Base-by-base conservation (phyloP, 192 early-diverging fungal species). In the Allomyces javanicus region DNA sequence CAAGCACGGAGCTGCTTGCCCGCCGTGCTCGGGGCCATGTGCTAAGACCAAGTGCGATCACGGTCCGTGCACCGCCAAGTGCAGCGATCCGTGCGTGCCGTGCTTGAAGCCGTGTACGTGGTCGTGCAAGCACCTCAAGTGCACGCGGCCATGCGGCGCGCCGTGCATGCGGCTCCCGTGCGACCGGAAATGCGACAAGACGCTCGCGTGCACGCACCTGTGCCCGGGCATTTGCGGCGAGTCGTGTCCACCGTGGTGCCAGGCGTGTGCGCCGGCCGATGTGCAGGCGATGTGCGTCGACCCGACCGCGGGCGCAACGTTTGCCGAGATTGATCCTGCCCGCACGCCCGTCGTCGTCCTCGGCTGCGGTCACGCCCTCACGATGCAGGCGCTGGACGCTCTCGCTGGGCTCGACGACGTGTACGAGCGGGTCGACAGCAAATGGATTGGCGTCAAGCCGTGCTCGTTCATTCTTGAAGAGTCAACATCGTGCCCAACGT, bases 151-250 rank as follows among this genome's bases (percentile, higher is more conserved):
- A 4, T 79, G 77, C 45, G 77, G 75, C 10, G 73, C 71, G 12
- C 77, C 77, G 23, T 79, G 78, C 61, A 22, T 62, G 4, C 40
- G 44, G 61, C 63, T 74, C 40, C 27, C 23, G 9, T 77, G 76
- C 65, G 24, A 44, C 61, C 25, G 67, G 26, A n/a, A 23, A 21
- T 77, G 76, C 61, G 67, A 62, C 19, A 62, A 25, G 25, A 33
- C 43, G 1, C 64, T 85, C 24, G 11, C 43, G 10, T 85, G 83
- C 66, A 71, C 72, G 17, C 82, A 82, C 70, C 67, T 64, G 9
- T 81, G 80, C 70, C 63, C 72, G 7, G 72, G 69, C 0, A 64
- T 77, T 7, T 85, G 83, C 70, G 78, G 80, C 1, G 74, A 82
- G 45, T 65, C 24, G 0, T 79, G 73, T 44, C 70, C 72, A 0